These are phyloP conservation scores for Eleusine coracana DNA, from an alignment of 176 grass and related monocot species.

Conservation along the genomic window DNA sequence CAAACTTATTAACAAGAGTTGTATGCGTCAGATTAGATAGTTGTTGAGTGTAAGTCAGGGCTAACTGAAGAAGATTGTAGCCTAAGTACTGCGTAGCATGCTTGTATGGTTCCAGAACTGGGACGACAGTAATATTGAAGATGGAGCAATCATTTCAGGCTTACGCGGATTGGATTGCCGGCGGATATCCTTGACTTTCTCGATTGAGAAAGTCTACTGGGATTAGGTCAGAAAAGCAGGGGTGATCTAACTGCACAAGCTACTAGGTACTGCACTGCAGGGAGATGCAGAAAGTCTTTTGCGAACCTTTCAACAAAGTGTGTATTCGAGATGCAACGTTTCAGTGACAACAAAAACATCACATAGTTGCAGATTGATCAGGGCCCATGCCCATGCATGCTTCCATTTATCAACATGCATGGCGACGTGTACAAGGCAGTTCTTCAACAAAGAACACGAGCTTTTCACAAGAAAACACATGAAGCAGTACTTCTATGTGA, in stretches of 20 bases:
- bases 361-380: not conserved
- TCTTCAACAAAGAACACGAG: too few relatives aligned
- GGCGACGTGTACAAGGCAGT: too few relatives aligned
- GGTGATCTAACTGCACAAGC: not conserved
- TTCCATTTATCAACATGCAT: not conserved
- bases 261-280: not conserved
- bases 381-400: not conserved
- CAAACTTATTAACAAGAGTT: not conserved
- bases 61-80: not conserved
- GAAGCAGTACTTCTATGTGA: too few relatives aligned
- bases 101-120: not conserved
- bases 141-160: slow-evolving; percentile 27
- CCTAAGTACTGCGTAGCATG: not conserved
- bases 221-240: slow-evolving; percentile 12
- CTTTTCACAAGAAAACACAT: too few relatives aligned
- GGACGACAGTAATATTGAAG: slow-evolving; percentile 26
- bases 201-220: slow-evolving; percentile 16
- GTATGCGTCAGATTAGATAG: not conserved
- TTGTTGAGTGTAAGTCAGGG: slow-evolving; percentile 45
- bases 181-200: not conserved
- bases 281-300: not conserved
- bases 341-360: not conserved
- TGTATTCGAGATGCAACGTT: not conserved
- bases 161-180: slow-evolving; percentile 18
- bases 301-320: not conserved